These are phyloP conservation scores for Colletotrichum ledebouriae DNA, from an alignment of 2,329 filamentous ascomycete species.

Conservation along the genomic window DNA sequence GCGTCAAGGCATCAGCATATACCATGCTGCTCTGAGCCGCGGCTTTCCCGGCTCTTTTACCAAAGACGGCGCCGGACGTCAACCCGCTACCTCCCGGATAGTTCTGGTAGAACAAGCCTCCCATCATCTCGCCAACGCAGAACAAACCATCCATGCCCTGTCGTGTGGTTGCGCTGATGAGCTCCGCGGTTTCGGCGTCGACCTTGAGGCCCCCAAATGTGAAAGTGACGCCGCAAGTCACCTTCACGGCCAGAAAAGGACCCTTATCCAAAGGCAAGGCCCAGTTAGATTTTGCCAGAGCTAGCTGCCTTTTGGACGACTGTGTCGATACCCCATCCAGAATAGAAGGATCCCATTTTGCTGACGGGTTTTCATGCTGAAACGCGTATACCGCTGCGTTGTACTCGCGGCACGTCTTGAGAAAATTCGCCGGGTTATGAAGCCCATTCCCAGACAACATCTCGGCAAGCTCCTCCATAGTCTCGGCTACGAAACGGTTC, in stretches of 20 bases:
- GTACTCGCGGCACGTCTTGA: constrained; percentile 66
- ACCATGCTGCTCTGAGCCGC: not conserved
- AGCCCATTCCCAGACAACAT: constrained; percentile 63
- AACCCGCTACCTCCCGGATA: constrained; percentile 74
- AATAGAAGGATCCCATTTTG: constrained; percentile 69
- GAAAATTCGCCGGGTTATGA: constrained; percentile 58
- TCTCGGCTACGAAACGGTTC: constrained; percentile 60
- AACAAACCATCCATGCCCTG: constrained; percentile 67
- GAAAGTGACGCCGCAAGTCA: constrained; percentile 76
- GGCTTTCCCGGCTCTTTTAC: constrained; percentile 54
- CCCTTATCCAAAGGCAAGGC: constrained; percentile 68
- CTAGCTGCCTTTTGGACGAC: constrained; percentile 57
- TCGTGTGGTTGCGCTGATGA: constrained; percentile 61
- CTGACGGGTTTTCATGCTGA: constrained; percentile 57
- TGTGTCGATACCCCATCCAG: constrained; percentile 74
- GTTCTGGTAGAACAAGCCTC: constrained; percentile 73
- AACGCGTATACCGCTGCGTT: constrained; percentile 68
- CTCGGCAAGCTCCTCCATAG: constrained; percentile 68
- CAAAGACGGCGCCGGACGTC: constrained; percentile 70
- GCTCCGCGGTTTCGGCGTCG: constrained; percentile 65
- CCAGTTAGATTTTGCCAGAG: constrained; percentile 75
- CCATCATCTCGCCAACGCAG: constrained; percentile 76
- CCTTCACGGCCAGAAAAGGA: constrained; percentile 74
- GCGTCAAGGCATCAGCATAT: not conserved
- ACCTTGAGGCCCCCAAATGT: constrained; percentile 75